A percentile compares a stretch with the other conserved stretches of the same genome.
phyloP scores from a whole-genome alignment of 192 early-diverging fungal species.

The Gamsiella multidivaricata region DNA sequence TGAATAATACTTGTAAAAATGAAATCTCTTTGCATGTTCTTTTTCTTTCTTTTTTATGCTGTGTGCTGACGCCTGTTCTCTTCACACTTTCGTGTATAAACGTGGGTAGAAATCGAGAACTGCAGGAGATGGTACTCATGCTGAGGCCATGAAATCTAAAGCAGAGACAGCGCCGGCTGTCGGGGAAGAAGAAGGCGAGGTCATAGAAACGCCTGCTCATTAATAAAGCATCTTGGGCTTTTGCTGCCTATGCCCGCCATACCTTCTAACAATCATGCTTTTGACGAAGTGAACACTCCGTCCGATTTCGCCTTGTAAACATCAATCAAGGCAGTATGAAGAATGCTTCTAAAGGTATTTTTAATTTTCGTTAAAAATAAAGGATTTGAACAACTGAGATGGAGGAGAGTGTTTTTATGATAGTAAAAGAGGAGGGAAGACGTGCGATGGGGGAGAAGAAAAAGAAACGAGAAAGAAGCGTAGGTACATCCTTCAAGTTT shows the following conservation, averaged over 20 bases:
- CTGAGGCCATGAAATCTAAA: neutral
- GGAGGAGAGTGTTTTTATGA: slow-evolving; percentile 12
- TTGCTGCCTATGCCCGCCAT: no score
- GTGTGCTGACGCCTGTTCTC: neutral
- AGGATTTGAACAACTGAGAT: neutral
- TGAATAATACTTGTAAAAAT: neutral
- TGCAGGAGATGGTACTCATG: neutral
- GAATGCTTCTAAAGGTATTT: no score
- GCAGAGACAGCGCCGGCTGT: neutral
- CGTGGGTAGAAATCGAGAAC: slow-evolving; percentile 10
- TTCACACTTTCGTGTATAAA: neutral
- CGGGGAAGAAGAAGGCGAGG: slow-evolving; percentile 15
- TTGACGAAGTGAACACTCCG: no score
- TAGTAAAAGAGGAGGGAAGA: slow-evolving; percentile 13
- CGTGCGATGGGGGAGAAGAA: neutral
- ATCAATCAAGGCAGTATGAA: no score
- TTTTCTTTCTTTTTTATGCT: neutral
- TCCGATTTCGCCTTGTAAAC: no score
- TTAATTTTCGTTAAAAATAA: slow-evolving; percentile 13
- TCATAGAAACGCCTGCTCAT: slow-evolving; percentile 3
- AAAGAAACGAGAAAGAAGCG: slow-evolving; percentile 1
- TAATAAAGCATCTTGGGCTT: slow-evolving; percentile 6
- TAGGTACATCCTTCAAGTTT: neutral
- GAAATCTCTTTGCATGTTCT: neutral
- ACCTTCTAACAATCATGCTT: no score